Percentiles rank a stretch among this genome's conserved stretches.
These are phyloP conservation scores for Aspergillus piperis DNA, from an alignment of 2,329 filamentous ascomycete genomes.

Conservation along the genomic window DNA sequence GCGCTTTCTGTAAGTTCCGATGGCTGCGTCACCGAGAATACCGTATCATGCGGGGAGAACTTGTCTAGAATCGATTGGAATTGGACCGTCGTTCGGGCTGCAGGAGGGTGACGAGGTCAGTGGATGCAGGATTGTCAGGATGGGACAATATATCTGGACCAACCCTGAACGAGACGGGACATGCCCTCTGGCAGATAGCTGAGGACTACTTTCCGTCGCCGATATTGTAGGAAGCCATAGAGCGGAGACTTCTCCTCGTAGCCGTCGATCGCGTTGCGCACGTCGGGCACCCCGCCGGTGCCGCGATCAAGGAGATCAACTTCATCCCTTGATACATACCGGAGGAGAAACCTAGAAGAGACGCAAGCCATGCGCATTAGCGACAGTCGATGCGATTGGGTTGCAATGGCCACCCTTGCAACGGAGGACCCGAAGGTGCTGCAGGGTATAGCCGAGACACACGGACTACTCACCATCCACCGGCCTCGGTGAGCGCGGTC, in stretches of 20 bases:
- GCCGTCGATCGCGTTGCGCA: slow-evolving; percentile 72
- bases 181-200: slow-evolving; percentile 91
- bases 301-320: slow-evolving; percentile 76
- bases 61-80: slow-evolving; percentile 63
- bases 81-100: slow-evolving; percentile 78
- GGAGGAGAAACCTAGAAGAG: slow-evolving; percentile 79
- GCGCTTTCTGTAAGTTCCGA: slow-evolving; percentile 85
- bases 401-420: slow-evolving; percentile 10
- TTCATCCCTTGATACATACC: slow-evolving; percentile 86
- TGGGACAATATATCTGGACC: too few species aligned
- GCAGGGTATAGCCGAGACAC: neutral
- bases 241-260: slow-evolving; percentile 85
- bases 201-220: slow-evolving; percentile 84
- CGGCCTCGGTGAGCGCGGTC: slow-evolving; percentile 74
- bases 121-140: neutral
- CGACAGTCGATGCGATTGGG: neutral
- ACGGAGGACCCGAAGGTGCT: slow-evolving; percentile 13
- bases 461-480: slow-evolving; percentile 77
- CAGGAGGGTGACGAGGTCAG: slow-evolving; percentile 13
- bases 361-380: slow-evolving; percentile 13
- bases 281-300: slow-evolving; percentile 78
- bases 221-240: slow-evolving; percentile 88
- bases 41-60: slow-evolving; percentile 84
- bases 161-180: slow-evolving; percentile 89
- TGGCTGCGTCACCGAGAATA: slow-evolving; percentile 72